Percentiles rank a stretch among this genome's conserved stretches.
phyloP scores from a whole-genome alignment of 108 stramenopile genomes.

The Nitzschia sp. region DNA sequence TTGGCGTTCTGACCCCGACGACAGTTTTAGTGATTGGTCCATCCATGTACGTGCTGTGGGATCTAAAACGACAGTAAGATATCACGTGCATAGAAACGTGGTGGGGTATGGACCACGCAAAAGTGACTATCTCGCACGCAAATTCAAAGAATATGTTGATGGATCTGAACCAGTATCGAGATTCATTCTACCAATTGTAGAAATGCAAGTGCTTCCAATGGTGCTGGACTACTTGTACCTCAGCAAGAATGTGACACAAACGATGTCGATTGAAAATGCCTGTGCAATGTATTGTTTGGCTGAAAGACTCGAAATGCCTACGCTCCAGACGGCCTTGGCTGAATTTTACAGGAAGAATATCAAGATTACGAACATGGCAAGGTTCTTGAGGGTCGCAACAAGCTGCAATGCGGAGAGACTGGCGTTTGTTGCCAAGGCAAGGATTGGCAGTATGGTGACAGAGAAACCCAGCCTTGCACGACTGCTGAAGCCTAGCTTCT shows the following conservation, averaged over 20 bases:
- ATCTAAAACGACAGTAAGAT: neutral
- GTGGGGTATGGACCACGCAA: conserved; percentile 35
- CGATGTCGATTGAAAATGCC: conserved; percentile 23
- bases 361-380: conserved; percentile 30
- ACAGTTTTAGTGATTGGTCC: conserved; percentile 36
- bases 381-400: conserved; percentile 24
- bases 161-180: conserved; percentile 5
- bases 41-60: conserved; percentile 15
- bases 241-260: conserved; percentile 28
- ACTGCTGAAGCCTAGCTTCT: conserved; percentile 33
- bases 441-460: conserved; percentile 36
- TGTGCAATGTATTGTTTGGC: conserved; percentile 27
- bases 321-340: conserved; percentile 27
- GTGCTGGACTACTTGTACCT: conserved; percentile 38
- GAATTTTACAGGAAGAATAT: conserved; percentile 41
- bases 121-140: conserved; percentile 11
- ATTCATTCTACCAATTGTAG: conserved; percentile 13
- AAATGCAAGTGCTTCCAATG: conserved; percentile 28
- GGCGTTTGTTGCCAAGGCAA: conserved; percentile 28
- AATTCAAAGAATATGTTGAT: conserved; percentile 4
- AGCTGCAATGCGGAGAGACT: conserved; percentile 17
- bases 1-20: conserved; percentile 36
- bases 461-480: conserved; percentile 22
- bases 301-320: conserved; percentile 22
- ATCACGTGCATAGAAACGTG: conserved; percentile 35